Evolutionary conservation across 148 eudicot species (phyloP), one percentile per base, ranked within the genome.

Genomic region (Dianthus caryophyllus): DNA sequence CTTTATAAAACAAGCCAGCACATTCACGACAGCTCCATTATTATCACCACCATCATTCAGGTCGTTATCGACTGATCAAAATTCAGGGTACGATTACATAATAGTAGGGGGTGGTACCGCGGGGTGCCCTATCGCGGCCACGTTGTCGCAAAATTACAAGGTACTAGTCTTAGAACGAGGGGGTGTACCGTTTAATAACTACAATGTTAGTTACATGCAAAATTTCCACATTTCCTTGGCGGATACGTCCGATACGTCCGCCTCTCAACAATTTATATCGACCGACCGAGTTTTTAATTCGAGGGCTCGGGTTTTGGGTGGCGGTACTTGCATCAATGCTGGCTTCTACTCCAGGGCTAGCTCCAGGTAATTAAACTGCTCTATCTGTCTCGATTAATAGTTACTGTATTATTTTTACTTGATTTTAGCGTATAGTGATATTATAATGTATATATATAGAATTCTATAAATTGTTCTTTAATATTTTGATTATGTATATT

Each of bases 101-200:
- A 72, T 94, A 6, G 86, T 94, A 0, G 99, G 99, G 9, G 99
- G 99, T 27, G 99, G 99, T 33, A 88, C 99, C 26, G 96, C 93
- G 9, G 99, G 99, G 10, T 94, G 99, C 57, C 97, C 99, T 0
- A 68, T 94, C 8, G 97, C 97, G 0, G 80, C 97, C 10, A 94
- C 99, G 0, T 73, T 94, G 14, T 90, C 99, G 9, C 72, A 66
- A 24, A 84, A 90, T 11, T 90, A 53, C 79, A 86, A 76, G 0
- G 97, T 94, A 9, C 20, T 94, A 55, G 46, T 94, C 20, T 70
- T 94, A 41, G 99, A 94, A 61, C 79, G 99, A 67, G 99, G 99
- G 36, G 99, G 90, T 0, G 95, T 83, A 0, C 99, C 99, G 3
- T 90, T 94, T 69, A 74, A 69, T 60, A 94, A 90, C 60, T 21